Evolutionary conservation across 805 yeast genomes (phyloP), one percentile per base, ranked within the genome.

Genomic region (Candida xyloterini): DNA sequence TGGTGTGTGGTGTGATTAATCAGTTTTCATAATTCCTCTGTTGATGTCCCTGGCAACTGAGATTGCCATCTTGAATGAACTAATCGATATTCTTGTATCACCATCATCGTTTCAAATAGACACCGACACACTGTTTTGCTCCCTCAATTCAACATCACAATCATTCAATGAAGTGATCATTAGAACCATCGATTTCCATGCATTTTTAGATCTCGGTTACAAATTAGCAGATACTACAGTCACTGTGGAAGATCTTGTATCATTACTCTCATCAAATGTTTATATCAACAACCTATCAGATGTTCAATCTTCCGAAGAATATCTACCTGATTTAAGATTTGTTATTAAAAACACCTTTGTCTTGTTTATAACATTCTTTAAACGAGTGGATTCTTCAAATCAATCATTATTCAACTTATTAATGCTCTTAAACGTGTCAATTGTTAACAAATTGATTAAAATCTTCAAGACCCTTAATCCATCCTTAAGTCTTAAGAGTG

Each of bases 331-430:
- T 39, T 30, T 58, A 22, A 37, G 62, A n/a, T 39, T 56, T 15
- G 55, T 56, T 2, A 42, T 58, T 27, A 59, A 59, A 31, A 58
- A 59, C 44, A 54, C 59, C 5, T 42, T 59, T 25, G 39, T 57
- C 2, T 44, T 58, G 14, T 38, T 56, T 23, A 50, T 58, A 13
- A 48, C 50, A 23, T 56, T 53, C 35, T 44, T 59, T 43, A 46
- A 40, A 20, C 46, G 45, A 22, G 21, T 40, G 29, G 24, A 42
- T 24, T 14, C 30, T 21, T 28, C 38, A 7, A 48, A 42, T 21
- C 53, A 52, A 3, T 22, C 31, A 27, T 33, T 55, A 15, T 33
- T 40, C 13, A 51, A 52, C 22, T 37, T 61, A 7, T 33, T 56
- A 22, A 31, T 57, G 10, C 33, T 62, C 18, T 38, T 60, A 14